Conservation (phyloP, 805 yeast genomes). For the Spathaspora hagerdaliae region DNA sequence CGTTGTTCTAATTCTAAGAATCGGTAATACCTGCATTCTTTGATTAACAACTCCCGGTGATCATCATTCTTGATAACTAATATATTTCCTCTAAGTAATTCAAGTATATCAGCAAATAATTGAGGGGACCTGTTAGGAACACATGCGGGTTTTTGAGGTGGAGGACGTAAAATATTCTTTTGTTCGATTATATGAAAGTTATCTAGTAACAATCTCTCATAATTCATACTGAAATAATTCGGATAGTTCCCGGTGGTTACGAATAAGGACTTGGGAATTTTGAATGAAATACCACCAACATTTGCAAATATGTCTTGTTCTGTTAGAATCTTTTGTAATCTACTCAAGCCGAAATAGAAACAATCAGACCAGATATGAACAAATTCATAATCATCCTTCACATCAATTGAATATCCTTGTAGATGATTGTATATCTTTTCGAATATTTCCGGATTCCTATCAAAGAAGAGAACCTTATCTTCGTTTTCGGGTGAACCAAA, state of each 20-base stretch:
- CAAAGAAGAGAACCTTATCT: slow-evolving; percentile 54
- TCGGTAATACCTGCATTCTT: slow-evolving; percentile 75
- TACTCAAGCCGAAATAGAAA: slow-evolving; percentile 61
- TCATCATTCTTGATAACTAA: slow-evolving; percentile 45
- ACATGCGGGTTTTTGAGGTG: slow-evolving; percentile 62
- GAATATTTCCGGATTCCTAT: slow-evolving; percentile 69
- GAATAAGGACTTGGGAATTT: slow-evolving; percentile 54
- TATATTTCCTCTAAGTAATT: slow-evolving; percentile 51
- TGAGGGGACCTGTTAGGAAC: slow-evolving; percentile 49
- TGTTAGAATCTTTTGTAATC: slow-evolving; percentile 45
- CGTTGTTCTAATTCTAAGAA: slow-evolving; percentile 72
- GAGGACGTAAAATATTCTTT: slow-evolving; percentile 63
- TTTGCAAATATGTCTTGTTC: slow-evolving; percentile 54
- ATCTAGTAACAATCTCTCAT: slow-evolving; percentile 48
- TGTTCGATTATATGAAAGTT: slow-evolving; percentile 34
- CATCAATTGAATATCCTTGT: slow-evolving; percentile 71
- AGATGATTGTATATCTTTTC: slow-evolving; percentile 64
- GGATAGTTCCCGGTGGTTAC: slow-evolving; percentile 65
- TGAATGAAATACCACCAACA: slow-evolving; percentile 59
- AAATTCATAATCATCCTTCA: slow-evolving; percentile 58
- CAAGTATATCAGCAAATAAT: slow-evolving; percentile 53
- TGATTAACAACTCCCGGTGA: slow-evolving; percentile 54
- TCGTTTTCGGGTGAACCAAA: slow-evolving; percentile 43
- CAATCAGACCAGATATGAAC: slow-evolving; percentile 67
- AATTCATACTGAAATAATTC: slow-evolving; percentile 68